A percentile compares a stretch with the other conserved stretches of the same genome.
Conservation (phyloP, 2,329 filamentous ascomycete species). For the Aureobasidium sp. region DNA sequence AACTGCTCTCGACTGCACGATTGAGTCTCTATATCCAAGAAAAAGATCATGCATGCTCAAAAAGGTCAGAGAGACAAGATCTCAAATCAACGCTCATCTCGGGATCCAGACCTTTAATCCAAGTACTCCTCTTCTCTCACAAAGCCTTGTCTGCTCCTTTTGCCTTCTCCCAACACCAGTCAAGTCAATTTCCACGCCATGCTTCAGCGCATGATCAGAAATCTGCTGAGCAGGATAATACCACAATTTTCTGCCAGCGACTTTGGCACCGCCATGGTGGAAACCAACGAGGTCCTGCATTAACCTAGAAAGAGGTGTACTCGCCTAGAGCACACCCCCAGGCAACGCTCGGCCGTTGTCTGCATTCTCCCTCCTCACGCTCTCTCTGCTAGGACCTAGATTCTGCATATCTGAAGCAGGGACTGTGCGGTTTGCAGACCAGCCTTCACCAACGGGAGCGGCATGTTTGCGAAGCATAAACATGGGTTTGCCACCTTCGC, state of each 20-base stretch:
- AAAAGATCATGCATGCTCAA: background rate
- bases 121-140: background rate
- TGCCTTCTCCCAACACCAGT: background rate
- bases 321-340: constrained; percentile 17
- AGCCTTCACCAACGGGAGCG: constrained; percentile 26
- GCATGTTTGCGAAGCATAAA: constrained; percentile 81
- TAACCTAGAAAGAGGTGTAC: constrained; percentile 4
- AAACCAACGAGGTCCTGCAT: background rate
- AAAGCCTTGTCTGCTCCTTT: background rate
- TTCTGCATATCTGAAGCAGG: background rate
- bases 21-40: background rate
- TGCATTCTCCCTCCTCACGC: background rate
- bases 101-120: background rate
- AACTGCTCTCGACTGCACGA: background rate
- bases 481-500: constrained; percentile 97
- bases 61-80: background rate
- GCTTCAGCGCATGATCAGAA: background rate
- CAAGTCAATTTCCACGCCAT: background rate
- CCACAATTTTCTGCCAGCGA: background rate
- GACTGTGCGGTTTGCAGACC: background rate
- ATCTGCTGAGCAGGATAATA: background rate
- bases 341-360: constrained; percentile 12
- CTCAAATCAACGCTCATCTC: background rate
- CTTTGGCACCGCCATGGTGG: background rate
- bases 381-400: background rate